Percentiles rank a stretch among this genome's conserved stretches.
These are phyloP conservation scores for Rubus idaeus DNA, from an alignment of 306 rosid genomes.

Conservation along the genomic window DNA sequence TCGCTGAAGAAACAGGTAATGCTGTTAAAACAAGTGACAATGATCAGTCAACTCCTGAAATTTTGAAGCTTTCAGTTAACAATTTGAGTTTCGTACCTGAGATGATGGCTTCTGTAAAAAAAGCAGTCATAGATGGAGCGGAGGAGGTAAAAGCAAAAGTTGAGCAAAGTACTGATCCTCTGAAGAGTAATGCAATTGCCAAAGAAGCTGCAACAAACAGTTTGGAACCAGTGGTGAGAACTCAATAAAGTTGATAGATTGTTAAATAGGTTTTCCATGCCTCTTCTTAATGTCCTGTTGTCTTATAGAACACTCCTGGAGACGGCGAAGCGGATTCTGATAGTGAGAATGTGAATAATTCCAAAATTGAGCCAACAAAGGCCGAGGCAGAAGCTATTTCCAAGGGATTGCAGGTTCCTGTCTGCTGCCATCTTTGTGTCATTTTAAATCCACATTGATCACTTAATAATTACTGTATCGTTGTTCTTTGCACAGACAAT, in stretches of 20 bases:
- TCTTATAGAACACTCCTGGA: slow-evolving; percentile 60
- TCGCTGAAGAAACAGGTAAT: slow-evolving; percentile 36
- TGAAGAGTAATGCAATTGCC: slow-evolving; percentile 29
- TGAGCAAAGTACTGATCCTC: slow-evolving; percentile 36
- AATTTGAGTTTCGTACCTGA: slow-evolving; percentile 73
- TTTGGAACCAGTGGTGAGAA: slow-evolving; percentile 59
- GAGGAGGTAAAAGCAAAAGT: slow-evolving; percentile 54
- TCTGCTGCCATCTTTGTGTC: slow-evolving; percentile 27
- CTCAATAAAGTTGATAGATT: slow-evolving; percentile 18
- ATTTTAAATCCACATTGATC: slow-evolving; percentile 9
- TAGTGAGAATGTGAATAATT: slow-evolving; percentile 53
- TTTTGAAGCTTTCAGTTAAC: slow-evolving; percentile 39
- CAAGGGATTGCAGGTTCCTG: slow-evolving; percentile 86
- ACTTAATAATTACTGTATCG: slow-evolving; percentile 10
- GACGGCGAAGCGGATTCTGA: slow-evolving; percentile 69
- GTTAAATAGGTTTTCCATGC: slow-evolving; percentile 23
- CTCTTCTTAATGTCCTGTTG: slow-evolving; percentile 26
- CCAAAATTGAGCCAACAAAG: slow-evolving; percentile 84
- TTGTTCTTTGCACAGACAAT: slow-evolving; percentile 62
- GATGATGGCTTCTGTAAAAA: slow-evolving; percentile 80
- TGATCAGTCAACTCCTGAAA: slow-evolving; percentile 45
- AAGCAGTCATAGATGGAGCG: slow-evolving; percentile 66
- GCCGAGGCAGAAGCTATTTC: slow-evolving; percentile 97
- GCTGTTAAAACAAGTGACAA: slow-evolving; percentile 39
- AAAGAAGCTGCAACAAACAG: slow-evolving; percentile 55